Percentiles rank a stretch among this genome's conserved stretches.
Conservation (phyloP, 1,284 basidiomycete species). For the Baeospora myosura region DNA sequence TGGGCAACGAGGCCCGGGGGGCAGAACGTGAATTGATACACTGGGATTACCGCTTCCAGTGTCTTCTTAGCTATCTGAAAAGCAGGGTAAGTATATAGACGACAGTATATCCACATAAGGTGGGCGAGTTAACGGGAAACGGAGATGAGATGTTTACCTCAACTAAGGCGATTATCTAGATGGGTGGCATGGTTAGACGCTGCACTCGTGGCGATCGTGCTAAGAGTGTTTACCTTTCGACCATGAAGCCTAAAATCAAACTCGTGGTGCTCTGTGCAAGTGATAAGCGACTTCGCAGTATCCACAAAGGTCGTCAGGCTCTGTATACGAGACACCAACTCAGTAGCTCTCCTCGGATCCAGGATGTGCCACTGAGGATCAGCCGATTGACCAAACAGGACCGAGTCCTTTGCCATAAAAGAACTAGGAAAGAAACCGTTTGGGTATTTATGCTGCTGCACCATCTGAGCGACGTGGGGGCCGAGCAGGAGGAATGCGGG, state of each 20-base stretch:
- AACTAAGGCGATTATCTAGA: slow-evolving; percentile 1
- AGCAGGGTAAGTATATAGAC: not conserved
- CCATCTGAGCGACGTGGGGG: too few species aligned
- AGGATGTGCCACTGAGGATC: too few species aligned
- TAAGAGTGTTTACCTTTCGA: not conserved
- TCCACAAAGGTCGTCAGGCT: not conserved
- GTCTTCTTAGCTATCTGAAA: slow-evolving; percentile 11
- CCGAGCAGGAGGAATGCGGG: too few species aligned
- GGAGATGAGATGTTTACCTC: slow-evolving; percentile 6
- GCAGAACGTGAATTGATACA: slow-evolving; percentile 11
- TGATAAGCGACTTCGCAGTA: not conserved
- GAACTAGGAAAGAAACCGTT: too few species aligned
- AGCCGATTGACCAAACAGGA: too few species aligned
- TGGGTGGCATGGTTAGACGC: not conserved
- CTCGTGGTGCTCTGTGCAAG: not conserved
- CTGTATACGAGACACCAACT: not conserved
- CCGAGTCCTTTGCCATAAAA: too few species aligned
- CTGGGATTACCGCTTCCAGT: slow-evolving; percentile 8
- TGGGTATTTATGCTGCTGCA: too few species aligned
- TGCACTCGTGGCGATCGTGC: not conserved
- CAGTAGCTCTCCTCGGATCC: not conserved
- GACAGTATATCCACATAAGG: too few species aligned
- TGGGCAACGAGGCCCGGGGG: slow-evolving; percentile 6
- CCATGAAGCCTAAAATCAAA: not conserved
- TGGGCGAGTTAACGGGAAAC: too few species aligned